Percentiles rank a stretch among this genome's conserved stretches.
Evolutionary conservation across 2,329 filamentous ascomycete species (phyloP).

Genomic region (Lecanicillium sp.): DNA sequence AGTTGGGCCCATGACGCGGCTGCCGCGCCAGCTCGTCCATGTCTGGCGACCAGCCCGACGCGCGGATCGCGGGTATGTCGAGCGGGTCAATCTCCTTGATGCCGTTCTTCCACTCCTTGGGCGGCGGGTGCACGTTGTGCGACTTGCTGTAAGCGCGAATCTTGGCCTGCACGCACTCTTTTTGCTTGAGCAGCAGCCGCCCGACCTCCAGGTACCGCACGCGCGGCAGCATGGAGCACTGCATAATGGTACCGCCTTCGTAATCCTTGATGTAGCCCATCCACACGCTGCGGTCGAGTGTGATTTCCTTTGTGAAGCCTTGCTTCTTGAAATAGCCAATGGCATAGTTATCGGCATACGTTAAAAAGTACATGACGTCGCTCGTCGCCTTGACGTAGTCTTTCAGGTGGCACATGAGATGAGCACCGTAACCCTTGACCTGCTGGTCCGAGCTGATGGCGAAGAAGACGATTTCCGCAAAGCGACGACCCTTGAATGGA

Average conservation of each 20-base stretch:
- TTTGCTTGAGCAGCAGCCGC: slow-evolving; percentile 94
- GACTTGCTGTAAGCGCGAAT: slow-evolving; percentile 86
- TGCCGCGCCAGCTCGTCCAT: slow-evolving; percentile 97
- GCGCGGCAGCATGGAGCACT: slow-evolving; percentile 93
- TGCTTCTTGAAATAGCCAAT: slow-evolving; percentile 99
- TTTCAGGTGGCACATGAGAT: slow-evolving; percentile 96
- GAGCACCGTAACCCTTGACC: slow-evolving; percentile 95
- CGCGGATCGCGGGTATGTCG: slow-evolving; percentile 78
- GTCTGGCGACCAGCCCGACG: slow-evolving; percentile 89
- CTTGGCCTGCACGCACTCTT: slow-evolving; percentile 90
- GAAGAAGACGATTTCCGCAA: slow-evolving; percentile 98
- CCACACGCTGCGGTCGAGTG: slow-evolving; percentile 81
- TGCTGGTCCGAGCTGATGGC: slow-evolving; percentile 97
- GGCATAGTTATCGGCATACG: slow-evolving; percentile 97
- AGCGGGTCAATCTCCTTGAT: slow-evolving; percentile 74
- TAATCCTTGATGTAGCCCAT: slow-evolving; percentile 99
- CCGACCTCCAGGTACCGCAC: slow-evolving; percentile 90
- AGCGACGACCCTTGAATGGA: slow-evolving; percentile 83
- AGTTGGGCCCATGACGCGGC: slow-evolving; percentile 91
- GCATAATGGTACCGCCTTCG: slow-evolving; percentile 98
- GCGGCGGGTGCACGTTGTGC: slow-evolving; percentile 79
- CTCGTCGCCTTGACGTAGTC: slow-evolving; percentile 97
- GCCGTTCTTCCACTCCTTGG: slow-evolving; percentile 76
- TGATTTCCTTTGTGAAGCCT: slow-evolving; percentile 97
- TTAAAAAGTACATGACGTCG: slow-evolving; percentile 96